These are phyloP conservation scores for Priceomyces melissophilus DNA, from an alignment of 805 yeast genomes.

Conservation along the genomic window DNA sequence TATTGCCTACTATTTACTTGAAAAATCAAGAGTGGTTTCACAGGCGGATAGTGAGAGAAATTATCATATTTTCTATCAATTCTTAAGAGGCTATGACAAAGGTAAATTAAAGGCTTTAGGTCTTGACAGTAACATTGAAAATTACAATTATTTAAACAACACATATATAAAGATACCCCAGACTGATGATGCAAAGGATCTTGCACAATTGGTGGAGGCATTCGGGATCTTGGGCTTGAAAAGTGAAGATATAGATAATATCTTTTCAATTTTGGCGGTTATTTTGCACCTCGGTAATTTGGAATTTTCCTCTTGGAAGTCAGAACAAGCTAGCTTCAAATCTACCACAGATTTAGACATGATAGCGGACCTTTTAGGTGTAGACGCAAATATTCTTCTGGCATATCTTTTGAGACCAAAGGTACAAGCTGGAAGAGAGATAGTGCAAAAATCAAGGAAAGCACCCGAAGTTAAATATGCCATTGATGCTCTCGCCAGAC, in stretches of 20 bases:
- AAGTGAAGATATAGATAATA: slow-evolving; percentile 48
- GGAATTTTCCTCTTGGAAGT: slow-evolving; percentile 58
- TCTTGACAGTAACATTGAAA: slow-evolving; percentile 33
- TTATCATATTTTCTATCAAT: slow-evolving; percentile 90
- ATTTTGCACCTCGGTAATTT: slow-evolving; percentile 86
- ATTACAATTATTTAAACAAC: slow-evolving; percentile 56
- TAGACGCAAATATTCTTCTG: slow-evolving; percentile 49
- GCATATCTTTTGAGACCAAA: slow-evolving; percentile 68
- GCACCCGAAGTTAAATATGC: slow-evolving; percentile 77
- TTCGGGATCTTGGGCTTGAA: slow-evolving; percentile 72
- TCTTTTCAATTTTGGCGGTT: slow-evolving; percentile 67
- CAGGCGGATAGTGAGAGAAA: slow-evolving; percentile 80
- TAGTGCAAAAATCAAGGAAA: slow-evolving; percentile 73
- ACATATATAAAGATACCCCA: slow-evolving; percentile 60
- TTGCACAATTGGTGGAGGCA: slow-evolving; percentile 58
- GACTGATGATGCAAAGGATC: slow-evolving; percentile 73
- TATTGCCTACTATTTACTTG: slow-evolving; percentile 90
- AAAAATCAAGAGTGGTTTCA: slow-evolving; percentile 84
- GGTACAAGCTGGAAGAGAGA: slow-evolving; percentile 88
- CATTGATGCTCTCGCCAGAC: slow-evolving; percentile 83
- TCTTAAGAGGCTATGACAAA: slow-evolving; percentile 63
- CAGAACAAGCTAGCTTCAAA: slow-evolving; percentile 73
- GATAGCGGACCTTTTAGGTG: slow-evolving; percentile 64
- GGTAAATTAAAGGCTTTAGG: slow-evolving; percentile 43
- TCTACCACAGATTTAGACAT: slow-evolving; percentile 47